These are phyloP conservation scores for Lactuca saligna DNA, from an alignment of 129 eudicot genomes.

Conservation along the genomic window DNA sequence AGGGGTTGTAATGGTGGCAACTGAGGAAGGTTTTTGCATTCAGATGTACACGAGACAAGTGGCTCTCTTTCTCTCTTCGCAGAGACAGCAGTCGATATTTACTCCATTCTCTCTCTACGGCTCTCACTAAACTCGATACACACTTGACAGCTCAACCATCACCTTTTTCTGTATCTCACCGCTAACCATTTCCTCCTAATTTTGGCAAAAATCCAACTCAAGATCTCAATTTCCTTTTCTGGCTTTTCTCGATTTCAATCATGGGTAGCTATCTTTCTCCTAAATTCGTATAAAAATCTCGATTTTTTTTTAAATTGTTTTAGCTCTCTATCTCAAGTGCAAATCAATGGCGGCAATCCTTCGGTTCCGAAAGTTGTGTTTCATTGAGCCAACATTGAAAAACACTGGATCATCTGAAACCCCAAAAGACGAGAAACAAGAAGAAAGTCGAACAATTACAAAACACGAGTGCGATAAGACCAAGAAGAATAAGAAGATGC, in stretches of 20 bases:
- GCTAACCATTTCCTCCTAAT: slow-evolving; percentile 4
- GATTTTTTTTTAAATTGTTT: neutral
- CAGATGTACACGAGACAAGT: slow-evolving; percentile 30
- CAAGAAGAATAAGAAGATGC: slow-evolving; percentile 26
- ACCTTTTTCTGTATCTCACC: slow-evolving; percentile 17
- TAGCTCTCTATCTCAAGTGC: neutral
- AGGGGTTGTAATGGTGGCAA: slow-evolving; percentile 34
- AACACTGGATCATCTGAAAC: slow-evolving; percentile 31
- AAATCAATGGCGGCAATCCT: slow-evolving; percentile 55
- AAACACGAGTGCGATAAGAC: slow-evolving; percentile 9
- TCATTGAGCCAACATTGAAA: slow-evolving; percentile 41
- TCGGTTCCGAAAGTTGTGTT: slow-evolving; percentile 59
- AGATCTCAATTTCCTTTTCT: slow-evolving; percentile 22
- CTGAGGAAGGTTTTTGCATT: slow-evolving; percentile 26
- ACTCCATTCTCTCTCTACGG: slow-evolving; percentile 10
- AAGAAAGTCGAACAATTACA: neutral
- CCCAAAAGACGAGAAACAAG: slow-evolving; percentile 37
- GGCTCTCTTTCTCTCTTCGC: slow-evolving; percentile 29
- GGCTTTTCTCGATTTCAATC: neutral
- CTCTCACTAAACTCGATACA: slow-evolving; percentile 11
- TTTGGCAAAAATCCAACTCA: neutral
- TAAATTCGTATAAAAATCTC: slow-evolving; percentile 1
- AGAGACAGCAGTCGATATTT: slow-evolving; percentile 7
- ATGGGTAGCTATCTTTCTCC: slow-evolving; percentile 25
- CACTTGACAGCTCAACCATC: slow-evolving; percentile 17